These are phyloP conservation scores for Talaromyces sp. DNA, from an alignment of 2,329 filamentous ascomycete species.

Conservation along the genomic window DNA sequence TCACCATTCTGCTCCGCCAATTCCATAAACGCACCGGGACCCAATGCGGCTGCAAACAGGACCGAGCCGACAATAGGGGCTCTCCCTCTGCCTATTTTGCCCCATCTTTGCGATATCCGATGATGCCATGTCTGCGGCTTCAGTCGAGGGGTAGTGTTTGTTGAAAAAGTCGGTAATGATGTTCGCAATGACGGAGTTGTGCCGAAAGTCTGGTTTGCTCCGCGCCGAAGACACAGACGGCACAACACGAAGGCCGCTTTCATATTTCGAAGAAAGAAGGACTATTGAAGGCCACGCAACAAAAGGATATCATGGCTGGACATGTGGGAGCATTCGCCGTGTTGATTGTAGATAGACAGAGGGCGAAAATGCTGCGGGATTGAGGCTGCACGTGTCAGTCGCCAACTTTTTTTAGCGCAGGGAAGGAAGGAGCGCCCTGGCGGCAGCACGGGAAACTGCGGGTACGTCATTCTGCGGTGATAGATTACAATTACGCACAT, in stretches of 20 bases:
- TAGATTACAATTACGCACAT: neutral
- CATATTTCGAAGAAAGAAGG: constrained; percentile 41
- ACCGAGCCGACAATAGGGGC: constrained; percentile 31
- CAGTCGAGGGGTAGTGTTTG: constrained; percentile 27
- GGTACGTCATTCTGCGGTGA: constrained; percentile 18
- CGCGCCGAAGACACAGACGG: constrained; percentile 51
- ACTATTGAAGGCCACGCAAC: constrained; percentile 17
- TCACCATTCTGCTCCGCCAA: constrained; percentile 53
- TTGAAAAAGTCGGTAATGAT: constrained; percentile 33
- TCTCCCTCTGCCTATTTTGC: constrained; percentile 26
- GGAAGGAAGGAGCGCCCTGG: neutral
- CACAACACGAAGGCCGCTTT: constrained; percentile 50
- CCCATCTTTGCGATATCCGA: constrained; percentile 21
- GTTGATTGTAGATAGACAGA: neutral
- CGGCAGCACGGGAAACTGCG: neutral
- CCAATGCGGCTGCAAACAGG: constrained; percentile 47
- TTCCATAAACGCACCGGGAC: constrained; percentile 59
- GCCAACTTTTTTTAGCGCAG: neutral
- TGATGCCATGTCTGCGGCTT: constrained; percentile 27
- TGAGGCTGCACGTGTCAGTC: constrained; percentile 13
- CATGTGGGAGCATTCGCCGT: neutral
- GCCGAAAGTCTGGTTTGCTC: constrained; percentile 34
- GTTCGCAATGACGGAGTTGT: constrained; percentile 29
- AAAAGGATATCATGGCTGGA: constrained; percentile 8
- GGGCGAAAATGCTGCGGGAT: neutral